These are phyloP conservation scores for Chrysanthemum seticuspe DNA, from an alignment of 129 eudicot species.

Conservation along the genomic window DNA sequence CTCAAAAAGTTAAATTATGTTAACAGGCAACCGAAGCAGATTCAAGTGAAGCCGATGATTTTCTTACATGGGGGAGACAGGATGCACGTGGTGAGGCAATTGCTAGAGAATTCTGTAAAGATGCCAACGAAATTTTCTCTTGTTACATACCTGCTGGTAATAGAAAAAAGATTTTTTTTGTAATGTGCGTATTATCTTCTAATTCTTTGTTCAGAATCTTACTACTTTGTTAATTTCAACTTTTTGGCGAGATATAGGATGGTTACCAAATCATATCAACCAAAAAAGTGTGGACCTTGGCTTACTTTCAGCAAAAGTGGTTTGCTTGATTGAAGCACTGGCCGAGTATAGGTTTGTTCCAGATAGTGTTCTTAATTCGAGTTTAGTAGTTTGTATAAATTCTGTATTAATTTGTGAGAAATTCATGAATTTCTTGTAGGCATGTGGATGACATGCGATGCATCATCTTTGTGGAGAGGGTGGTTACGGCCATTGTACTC, in stretches of 20 bases:
- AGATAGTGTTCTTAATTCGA: background rate
- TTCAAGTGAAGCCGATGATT: slow-evolving; percentile 39
- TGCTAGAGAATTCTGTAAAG: slow-evolving; percentile 46
- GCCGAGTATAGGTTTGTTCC: slow-evolving; percentile 64
- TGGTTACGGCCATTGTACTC: slow-evolving; percentile 75
- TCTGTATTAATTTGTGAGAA: slow-evolving; percentile 1
- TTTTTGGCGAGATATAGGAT: slow-evolving; percentile 30
- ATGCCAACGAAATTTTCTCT: slow-evolving; percentile 36
- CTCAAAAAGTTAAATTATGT: background rate
- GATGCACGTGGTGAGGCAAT: slow-evolving; percentile 52
- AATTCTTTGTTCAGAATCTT: background rate
- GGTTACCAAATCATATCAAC: slow-evolving; percentile 36
- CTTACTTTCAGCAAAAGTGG: slow-evolving; percentile 54
- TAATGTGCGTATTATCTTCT: background rate
- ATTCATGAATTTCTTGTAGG: slow-evolving; percentile 35
- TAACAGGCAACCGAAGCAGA: slow-evolving; percentile 72
- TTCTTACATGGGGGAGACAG: slow-evolving; percentile 53
- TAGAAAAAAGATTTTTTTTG: background rate
- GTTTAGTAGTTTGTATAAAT: no score
- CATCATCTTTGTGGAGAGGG: slow-evolving; percentile 82
- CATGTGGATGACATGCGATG: slow-evolving; percentile 65
- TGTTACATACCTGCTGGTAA: slow-evolving; percentile 61
- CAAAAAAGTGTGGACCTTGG: slow-evolving; percentile 42
- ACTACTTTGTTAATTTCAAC: background rate
- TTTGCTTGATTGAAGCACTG: slow-evolving; percentile 69